Evolutionary conservation across 108 stramenopile species (phyloP).

Genomic region (Mediolabrus comicus): DNA sequence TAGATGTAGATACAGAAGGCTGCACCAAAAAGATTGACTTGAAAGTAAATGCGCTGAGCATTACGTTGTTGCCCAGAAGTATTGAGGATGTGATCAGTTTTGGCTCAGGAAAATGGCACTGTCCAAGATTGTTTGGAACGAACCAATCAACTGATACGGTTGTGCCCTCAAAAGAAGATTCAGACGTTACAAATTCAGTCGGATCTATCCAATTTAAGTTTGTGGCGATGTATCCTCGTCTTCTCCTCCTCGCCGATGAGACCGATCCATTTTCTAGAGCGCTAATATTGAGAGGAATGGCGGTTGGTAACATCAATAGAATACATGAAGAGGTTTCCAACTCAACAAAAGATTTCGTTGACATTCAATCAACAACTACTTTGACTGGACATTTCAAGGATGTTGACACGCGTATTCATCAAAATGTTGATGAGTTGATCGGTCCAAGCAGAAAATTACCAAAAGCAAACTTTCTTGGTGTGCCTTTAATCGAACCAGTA

Average conservation of each 20-base stretch:
- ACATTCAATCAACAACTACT: conserved; percentile 46
- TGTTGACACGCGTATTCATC: neutral
- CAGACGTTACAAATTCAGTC: neutral
- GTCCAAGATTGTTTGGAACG: neutral
- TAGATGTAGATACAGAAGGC: neutral
- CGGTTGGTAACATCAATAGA: conserved; percentile 47
- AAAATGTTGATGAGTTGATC: conserved; percentile 63
- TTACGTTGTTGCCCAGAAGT: conserved; percentile 1
- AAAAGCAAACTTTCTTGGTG: conserved; percentile 30
- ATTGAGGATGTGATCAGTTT: conserved; percentile 10
- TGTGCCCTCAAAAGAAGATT: neutral
- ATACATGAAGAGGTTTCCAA: conserved; percentile 12
- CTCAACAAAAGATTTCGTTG: neutral
- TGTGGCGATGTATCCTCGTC: conserved; percentile 65
- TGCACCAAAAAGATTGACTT: conserved; percentile 11
- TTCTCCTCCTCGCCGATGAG: conserved; percentile 76
- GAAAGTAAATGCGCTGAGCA: conserved; percentile 14
- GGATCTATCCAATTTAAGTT: conserved; percentile 49
- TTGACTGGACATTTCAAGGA: conserved; percentile 13
- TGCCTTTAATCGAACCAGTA: conserved; percentile 72
- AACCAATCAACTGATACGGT: neutral
- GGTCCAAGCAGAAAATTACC: conserved; percentile 46
- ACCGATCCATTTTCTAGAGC: conserved; percentile 63
- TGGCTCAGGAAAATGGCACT: conserved; percentile 1
- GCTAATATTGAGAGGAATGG: conserved; percentile 63